Conservation (phyloP, 495 filamentous ascomycete species). For the Aspergillus saccharolyticus region DNA sequence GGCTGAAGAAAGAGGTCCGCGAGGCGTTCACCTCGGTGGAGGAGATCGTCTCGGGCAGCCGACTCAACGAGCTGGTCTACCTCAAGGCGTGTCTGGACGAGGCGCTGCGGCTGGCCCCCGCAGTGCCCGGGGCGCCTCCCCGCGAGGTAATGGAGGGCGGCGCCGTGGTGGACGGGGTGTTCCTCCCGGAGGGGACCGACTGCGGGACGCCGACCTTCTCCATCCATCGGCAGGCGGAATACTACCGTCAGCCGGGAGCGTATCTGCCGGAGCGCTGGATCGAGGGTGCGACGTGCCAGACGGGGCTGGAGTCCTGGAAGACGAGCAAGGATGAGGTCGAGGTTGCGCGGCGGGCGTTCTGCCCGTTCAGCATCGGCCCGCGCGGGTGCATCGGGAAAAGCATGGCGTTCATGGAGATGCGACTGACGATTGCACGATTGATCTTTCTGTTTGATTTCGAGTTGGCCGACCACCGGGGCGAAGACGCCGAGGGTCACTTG, state of each 20-base stretch:
- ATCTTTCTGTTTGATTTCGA: constrained; percentile 45
- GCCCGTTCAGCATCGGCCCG: constrained; percentile 53
- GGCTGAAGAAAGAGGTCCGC: constrained; percentile 49
- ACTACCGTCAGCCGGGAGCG: constrained; percentile 47
- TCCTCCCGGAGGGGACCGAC: constrained; percentile 47
- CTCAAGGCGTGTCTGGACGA: constrained; percentile 62
- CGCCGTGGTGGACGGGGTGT: constrained; percentile 47
- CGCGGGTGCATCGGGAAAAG: constrained; percentile 54
- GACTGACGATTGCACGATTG: constrained; percentile 45
- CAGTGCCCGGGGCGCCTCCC: constrained; percentile 52
- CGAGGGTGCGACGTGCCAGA: constrained; percentile 30
- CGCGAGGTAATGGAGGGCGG: constrained; percentile 55
- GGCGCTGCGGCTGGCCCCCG: constrained; percentile 57
- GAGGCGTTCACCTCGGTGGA: constrained; percentile 45
- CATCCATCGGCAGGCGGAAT: constrained; percentile 51
- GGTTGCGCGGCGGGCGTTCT: constrained; percentile 42
- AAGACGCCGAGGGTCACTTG: constrained; percentile 39
- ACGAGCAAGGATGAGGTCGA: constrained; percentile 37
- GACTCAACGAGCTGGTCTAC: constrained; percentile 47
- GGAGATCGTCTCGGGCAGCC: constrained; percentile 49
- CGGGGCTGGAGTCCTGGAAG: constrained; percentile 21
- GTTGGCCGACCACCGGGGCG: constrained; percentile 35
- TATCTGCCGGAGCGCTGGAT: constrained; percentile 55
- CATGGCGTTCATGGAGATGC: constrained; percentile 53
- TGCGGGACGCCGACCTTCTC: constrained; percentile 51